Evolutionary conservation across 2,329 filamentous ascomycete species (phyloP), one percentile per base, ranked within the genome.

Genomic region (Tolypocladium tropicale): DNA sequence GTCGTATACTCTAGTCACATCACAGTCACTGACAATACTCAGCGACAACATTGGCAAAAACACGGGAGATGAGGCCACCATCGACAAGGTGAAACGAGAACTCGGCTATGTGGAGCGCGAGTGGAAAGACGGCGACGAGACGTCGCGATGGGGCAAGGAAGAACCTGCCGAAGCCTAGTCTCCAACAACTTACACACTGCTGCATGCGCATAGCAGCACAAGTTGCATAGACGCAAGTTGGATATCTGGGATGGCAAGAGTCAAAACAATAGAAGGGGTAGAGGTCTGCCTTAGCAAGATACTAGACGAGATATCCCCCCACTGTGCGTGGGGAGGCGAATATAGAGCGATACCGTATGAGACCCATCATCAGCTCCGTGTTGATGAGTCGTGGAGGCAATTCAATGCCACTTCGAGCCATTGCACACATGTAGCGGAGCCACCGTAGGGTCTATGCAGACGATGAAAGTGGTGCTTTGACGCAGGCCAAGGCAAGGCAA

Each of bases 41-140:
- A 81, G 81, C 60, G 88, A 93, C 70, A 96, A 97, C 67, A 80
- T 86, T 61, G 83, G 91, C 50, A 99, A 99, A 79, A 99, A 99
- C 67, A 97, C 91, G 0, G 94, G 94, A 9, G 88, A 96, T 67
- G 83, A 84, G 64, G 79, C 79, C 23, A 89, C 87, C 1, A 89
- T 99, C 0, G 78, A 85, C 56, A 83, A 85, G 62, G 91, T 97
- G 59, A 99, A 99, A 80, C 79, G 82, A 65, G 80, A 88, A 60
- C 78, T 96, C 46, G 91, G 91, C 0, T 97, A 99, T 67, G 79
- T 86, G 5, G 93, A 97, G 74, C 86, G 88, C 63, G 78, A 83
- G 32, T 96, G 94, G 91, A 79, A 80, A 56, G 86, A 84, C 6
- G 92, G 90, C 11, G 89, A 96, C 64, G 93, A 97, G 76, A 86